Evolutionary conservation across 495 filamentous ascomycete species (phyloP).

Genomic region (Penicillium turbatum): DNA sequence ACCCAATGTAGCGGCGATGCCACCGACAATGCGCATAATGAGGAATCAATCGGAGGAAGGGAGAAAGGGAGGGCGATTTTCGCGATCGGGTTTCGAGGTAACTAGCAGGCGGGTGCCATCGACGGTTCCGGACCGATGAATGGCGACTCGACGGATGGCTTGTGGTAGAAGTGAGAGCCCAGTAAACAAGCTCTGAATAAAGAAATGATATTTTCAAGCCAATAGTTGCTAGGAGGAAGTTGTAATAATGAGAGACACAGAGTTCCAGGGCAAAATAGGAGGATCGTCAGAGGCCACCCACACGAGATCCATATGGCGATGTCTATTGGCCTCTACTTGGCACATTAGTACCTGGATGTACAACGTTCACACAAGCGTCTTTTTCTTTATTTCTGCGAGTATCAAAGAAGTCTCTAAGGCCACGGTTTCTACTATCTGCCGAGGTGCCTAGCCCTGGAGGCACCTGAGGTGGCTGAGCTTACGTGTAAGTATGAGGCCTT

Average conservation of each 20-base stretch:
- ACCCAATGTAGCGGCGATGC: conserved; percentile 39
- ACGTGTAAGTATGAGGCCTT: no score
- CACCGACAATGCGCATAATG: conserved; percentile 36
- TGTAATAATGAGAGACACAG: not conserved
- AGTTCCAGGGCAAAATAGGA: conserved; percentile 16
- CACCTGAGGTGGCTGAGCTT: no score
- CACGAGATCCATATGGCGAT: conserved; percentile 10
- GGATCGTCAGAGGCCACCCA: conserved; percentile 18
- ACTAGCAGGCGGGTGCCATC: conserved; percentile 25
- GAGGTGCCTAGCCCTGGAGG: not conserved
- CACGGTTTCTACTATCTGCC: not conserved
- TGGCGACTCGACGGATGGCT: not conserved
- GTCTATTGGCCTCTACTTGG: not conserved
- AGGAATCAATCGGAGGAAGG: conserved; percentile 3
- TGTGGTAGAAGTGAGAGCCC: not conserved
- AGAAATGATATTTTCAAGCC: not conserved
- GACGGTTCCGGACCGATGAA: conserved; percentile 10
- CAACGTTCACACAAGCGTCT: not conserved
- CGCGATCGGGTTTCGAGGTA: conserved; percentile 5
- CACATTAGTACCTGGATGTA: not conserved
- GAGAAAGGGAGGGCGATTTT: conserved; percentile 10
- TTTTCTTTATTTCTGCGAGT: not conserved
- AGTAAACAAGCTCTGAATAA: not conserved
- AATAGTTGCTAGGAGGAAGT: conserved; percentile 2
- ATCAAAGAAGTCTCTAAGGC: not conserved